phyloP scores from a whole-genome alignment of 2,329 filamentous ascomycete genomes.

The Colletotrichum theobromicola region DNA sequence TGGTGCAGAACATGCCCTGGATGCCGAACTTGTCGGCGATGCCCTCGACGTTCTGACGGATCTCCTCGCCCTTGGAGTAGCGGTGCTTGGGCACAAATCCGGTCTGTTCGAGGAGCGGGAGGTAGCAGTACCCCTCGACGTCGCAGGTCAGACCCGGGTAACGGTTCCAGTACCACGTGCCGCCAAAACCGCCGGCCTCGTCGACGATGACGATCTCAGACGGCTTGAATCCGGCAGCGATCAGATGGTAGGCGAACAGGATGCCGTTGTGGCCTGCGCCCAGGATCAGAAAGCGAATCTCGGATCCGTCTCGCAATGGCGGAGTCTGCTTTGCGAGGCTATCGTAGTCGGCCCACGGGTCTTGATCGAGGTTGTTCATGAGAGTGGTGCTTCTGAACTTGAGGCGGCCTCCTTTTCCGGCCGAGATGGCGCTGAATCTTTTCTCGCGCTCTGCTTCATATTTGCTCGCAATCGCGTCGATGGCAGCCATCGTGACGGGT shows the following conservation, averaged over 20 bases:
- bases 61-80: constrained; percentile 37
- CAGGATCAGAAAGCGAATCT: not conserved
- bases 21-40: constrained; percentile 48
- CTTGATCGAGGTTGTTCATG: not conserved
- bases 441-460: not conserved
- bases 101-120: constrained; percentile 15
- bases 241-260: not conserved
- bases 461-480: not conserved
- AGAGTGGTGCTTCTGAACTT: not conserved
- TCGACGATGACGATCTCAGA: constrained; percentile 45
- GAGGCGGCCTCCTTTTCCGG: not conserved
- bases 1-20: constrained; percentile 44
- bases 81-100: constrained; percentile 23
- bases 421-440: not conserved
- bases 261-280: not conserved
- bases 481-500: not conserved
- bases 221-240: not conserved
- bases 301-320: not conserved
- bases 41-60: constrained; percentile 44
- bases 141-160: constrained; percentile 60
- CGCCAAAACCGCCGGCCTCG: constrained; percentile 47
- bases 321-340: not conserved
- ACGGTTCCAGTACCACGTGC: constrained; percentile 58
- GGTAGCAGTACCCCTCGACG: constrained; percentile 46
- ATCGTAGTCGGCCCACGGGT: not conserved